Evolutionary conservation across 2,329 filamentous ascomycete genomes (phyloP).

Genomic region (Talaromyces sp.): DNA sequence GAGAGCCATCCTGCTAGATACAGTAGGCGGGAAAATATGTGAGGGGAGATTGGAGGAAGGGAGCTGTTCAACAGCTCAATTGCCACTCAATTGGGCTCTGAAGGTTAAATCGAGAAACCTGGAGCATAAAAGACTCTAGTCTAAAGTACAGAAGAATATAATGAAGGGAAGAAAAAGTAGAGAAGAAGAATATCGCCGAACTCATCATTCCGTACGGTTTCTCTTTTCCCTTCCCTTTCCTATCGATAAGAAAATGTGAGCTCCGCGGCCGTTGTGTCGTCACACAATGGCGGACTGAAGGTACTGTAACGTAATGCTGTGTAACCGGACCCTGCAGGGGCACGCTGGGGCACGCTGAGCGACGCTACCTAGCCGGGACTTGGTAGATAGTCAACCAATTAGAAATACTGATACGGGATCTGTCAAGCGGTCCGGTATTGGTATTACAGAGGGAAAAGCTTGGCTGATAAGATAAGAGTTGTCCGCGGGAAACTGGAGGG

Average conservation of each 20-base stretch:
- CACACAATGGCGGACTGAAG: background rate
- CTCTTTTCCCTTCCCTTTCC: constrained; percentile 1
- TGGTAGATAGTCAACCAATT: background rate
- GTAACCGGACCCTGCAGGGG: background rate
- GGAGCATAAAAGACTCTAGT: background rate
- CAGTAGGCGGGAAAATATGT: background rate
- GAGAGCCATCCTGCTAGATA: constrained; percentile 13
- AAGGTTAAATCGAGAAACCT: background rate
- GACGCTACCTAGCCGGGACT: background rate
- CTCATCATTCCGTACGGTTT: background rate
- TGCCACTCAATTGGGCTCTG: constrained; percentile 11
- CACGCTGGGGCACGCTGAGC: background rate
- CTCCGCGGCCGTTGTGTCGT: constrained; percentile 8
- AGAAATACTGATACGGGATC: background rate
- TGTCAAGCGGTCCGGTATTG: background rate
- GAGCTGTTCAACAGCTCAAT: constrained; percentile 8
- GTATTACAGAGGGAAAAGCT: constrained; percentile 7
- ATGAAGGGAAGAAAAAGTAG: background rate
- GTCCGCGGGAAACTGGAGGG: constrained; percentile 12
- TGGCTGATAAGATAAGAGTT: constrained; percentile 14
- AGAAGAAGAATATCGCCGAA: background rate
- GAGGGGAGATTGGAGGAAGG: background rate
- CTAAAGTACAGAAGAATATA: background rate
- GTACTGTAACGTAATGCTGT: constrained; percentile 8
- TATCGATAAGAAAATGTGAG: constrained; percentile 12